Conservation (phyloP, 1,284 basidiomycete genomes). For the Cutaneotrichosporon spelunceum region DNA sequence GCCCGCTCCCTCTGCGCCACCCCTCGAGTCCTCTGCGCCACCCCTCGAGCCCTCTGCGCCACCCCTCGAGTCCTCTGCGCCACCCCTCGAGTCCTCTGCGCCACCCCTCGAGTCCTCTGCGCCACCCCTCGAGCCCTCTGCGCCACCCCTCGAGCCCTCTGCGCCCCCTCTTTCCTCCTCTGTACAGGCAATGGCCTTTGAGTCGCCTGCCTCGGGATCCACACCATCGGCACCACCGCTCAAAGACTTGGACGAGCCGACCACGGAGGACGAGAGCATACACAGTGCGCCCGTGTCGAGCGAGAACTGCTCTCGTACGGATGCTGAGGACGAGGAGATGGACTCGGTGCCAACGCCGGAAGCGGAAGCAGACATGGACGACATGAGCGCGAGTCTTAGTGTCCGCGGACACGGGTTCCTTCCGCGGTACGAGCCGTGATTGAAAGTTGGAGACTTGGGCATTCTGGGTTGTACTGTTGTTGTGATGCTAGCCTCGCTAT, state of each 20-base stretch:
- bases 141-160: conserved; percentile 23
- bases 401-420: conserved; percentile 19
- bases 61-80: conserved; percentile 13
- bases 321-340: not conserved
- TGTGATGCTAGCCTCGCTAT: conserved; percentile 4
- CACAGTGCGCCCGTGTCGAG: not conserved
- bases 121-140: conserved; percentile 31
- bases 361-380: not conserved
- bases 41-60: conserved; percentile 1
- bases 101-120: too few species aligned
- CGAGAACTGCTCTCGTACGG: not conserved
- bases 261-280: not conserved
- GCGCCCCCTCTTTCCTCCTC: conserved; percentile 30
- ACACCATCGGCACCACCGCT: not conserved
- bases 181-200: conserved; percentile 21
- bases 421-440: conserved; percentile 20
- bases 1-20: conserved; percentile 32
- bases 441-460: not conserved
- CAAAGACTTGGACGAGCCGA: not conserved
- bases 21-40: not conserved
- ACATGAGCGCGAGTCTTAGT: conserved; percentile 16
- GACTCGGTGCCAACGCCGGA: not conserved
- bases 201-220: not conserved
- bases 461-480: not conserved
- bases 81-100: conserved; percentile 5